A percentile compares a stretch with the other conserved stretches of the same genome.
These are phyloP conservation scores for Aaosphaeria pasadenensis DNA, from an alignment of 2,329 filamentous ascomycete species.

Conservation along the genomic window DNA sequence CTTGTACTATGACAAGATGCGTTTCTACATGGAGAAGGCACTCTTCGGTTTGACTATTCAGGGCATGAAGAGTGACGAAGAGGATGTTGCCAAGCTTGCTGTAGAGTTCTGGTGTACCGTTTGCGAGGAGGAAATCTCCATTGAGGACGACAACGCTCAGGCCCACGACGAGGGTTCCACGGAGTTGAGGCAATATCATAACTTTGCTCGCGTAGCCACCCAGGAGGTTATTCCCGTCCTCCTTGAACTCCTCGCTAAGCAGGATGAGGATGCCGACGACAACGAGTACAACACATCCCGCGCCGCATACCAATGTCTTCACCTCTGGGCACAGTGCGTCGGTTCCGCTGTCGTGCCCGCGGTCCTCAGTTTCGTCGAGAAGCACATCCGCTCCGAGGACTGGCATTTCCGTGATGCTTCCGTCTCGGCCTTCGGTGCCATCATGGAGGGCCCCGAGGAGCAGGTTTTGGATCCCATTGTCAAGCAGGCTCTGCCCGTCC, in stretches of 20 bases:
- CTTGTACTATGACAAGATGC: slow-evolving; percentile 99
- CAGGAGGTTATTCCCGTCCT: slow-evolving; percentile 93
- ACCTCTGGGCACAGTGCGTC: slow-evolving; percentile 92
- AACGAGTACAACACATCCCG: slow-evolving; percentile 97
- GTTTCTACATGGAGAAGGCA: slow-evolving; percentile 99
- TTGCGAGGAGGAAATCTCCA: slow-evolving; percentile 96
- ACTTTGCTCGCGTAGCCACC: slow-evolving; percentile 90
- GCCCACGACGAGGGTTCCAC: slow-evolving; percentile 69
- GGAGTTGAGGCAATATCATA: slow-evolving; percentile 89
- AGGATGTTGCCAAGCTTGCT: slow-evolving; percentile 95
- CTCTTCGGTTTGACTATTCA: slow-evolving; percentile 95
- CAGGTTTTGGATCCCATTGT: slow-evolving; percentile 89
- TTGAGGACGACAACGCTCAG: slow-evolving; percentile 93
- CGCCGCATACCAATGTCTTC: slow-evolving; percentile 92
- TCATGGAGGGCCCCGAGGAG: slow-evolving; percentile 97
- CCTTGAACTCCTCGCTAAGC: slow-evolving; percentile 84
- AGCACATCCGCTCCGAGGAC: slow-evolving; percentile 83
- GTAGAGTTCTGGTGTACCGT: slow-evolving; percentile 99
- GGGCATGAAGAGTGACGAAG: slow-evolving; percentile 97
- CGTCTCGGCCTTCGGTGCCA: slow-evolving; percentile 94
- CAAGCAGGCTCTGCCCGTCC: slow-evolving; percentile 87
- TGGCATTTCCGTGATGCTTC: slow-evolving; percentile 95
- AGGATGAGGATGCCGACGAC: slow-evolving; percentile 94
- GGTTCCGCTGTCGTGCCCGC: slow-evolving; percentile 78
- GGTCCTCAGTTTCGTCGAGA: slow-evolving; percentile 88